phyloP scores from a whole-genome alignment of 305 asterid species.

The Striga hermonthica region DNA sequence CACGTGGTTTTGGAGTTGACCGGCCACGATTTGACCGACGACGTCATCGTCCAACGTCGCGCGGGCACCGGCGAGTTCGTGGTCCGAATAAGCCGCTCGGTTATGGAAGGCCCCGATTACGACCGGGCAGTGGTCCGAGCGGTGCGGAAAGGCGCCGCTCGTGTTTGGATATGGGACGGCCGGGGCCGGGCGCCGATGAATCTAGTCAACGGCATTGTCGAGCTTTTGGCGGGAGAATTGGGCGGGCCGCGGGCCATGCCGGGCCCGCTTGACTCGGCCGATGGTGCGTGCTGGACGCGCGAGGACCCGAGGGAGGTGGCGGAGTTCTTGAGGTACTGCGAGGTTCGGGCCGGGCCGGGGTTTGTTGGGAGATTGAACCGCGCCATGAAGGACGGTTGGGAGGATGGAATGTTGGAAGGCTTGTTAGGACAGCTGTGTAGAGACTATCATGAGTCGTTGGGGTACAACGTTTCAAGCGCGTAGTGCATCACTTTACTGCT shows the following conservation, averaged over 20 bases:
- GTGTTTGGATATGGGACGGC: conserved; percentile 57
- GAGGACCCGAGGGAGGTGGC: conserved; percentile 35
- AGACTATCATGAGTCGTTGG: conserved; percentile 28
- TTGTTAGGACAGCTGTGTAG: conserved; percentile 48
- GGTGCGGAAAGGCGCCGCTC: conserved; percentile 43
- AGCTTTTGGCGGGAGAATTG: conserved; percentile 34
- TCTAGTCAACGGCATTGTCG: conserved; percentile 50
- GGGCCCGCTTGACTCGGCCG: neutral
- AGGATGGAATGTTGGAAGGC: conserved; percentile 40
- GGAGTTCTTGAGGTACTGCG: conserved; percentile 41
- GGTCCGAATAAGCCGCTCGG: conserved; percentile 37
- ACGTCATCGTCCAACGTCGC: conserved; percentile 23
- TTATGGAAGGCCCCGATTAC: conserved; percentile 40
- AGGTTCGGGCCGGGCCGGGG: conserved; percentile 41
- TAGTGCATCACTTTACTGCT: conserved; percentile 7
- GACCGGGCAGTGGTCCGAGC: conserved; percentile 33
- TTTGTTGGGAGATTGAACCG: conserved; percentile 58
- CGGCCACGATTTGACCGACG: conserved; percentile 30
- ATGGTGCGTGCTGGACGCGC: conserved; percentile 38
- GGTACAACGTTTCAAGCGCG: conserved; percentile 37
- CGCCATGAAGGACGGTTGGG: conserved; percentile 54
- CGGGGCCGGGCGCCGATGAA: conserved; percentile 35
- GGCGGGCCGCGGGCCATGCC: neutral
- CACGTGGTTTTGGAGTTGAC: conserved; percentile 36
- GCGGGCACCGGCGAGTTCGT: conserved; percentile 33